A percentile compares a stretch with the other conserved stretches of the same genome.
Evolutionary conservation across 345 rosid genomes (phyloP).

Genomic region (Odontarrhena argentea): DNA sequence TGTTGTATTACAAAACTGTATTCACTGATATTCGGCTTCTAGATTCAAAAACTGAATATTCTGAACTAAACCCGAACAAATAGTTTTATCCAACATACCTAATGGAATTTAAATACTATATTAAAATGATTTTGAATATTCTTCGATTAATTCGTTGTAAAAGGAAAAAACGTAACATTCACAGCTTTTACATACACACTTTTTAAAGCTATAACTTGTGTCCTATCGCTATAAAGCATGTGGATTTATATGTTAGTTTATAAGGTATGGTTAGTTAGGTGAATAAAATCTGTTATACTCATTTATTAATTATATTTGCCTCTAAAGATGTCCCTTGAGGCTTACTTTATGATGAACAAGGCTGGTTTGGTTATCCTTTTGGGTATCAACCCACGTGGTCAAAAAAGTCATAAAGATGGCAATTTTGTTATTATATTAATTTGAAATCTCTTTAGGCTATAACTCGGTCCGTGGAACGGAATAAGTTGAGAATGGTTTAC

Average conservation of each 20-base stretch:
- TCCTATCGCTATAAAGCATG: constrained; percentile 30
- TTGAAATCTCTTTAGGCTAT: neutral
- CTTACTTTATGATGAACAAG: constrained; percentile 34
- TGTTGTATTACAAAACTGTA: too few relatives aligned
- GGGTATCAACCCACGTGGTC: constrained; percentile 44
- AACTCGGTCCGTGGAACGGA: too few relatives aligned
- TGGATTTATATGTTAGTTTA: constrained; percentile 33
- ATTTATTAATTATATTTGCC: constrained; percentile 17
- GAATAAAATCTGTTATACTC: constrained; percentile 38
- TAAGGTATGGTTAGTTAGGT: constrained; percentile 38
- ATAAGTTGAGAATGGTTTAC: too few relatives aligned
- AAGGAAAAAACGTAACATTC: constrained; percentile 16
- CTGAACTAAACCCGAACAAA: neutral
- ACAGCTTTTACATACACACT: constrained; percentile 24
- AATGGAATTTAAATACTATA: neutral
- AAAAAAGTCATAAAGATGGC: constrained; percentile 25
- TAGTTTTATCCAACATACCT: neutral
- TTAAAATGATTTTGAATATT: constrained; percentile 4
- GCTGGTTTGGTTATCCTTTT: constrained; percentile 36
- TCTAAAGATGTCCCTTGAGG: constrained; percentile 39
- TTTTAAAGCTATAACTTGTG: constrained; percentile 25
- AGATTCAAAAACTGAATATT: neutral
- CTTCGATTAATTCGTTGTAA: constrained; percentile 8
- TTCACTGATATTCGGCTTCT: too few relatives aligned
- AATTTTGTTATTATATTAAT: constrained; percentile 27